Conservation (phyloP, 495 filamentous ascomycete genomes). For the Cairneyella variabilis region DNA sequence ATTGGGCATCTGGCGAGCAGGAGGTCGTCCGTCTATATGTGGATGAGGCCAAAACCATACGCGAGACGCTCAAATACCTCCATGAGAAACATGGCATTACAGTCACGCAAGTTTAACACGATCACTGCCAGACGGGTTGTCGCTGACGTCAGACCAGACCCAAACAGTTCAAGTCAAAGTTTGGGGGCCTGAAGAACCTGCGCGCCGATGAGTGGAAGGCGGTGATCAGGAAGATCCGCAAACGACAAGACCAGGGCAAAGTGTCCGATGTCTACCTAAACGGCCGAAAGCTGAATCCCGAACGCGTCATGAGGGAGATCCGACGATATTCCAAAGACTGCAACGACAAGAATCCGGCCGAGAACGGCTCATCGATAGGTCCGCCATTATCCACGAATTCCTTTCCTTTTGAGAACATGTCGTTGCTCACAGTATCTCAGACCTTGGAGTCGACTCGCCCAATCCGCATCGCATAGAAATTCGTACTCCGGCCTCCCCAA, state of each 20-base stretch:
- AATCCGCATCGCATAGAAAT: constrained; percentile 6
- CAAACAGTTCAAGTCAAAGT: constrained; percentile 9
- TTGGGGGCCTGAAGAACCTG: constrained; percentile 8
- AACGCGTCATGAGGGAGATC: constrained; percentile 5
- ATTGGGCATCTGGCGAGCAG: constrained; percentile 6
- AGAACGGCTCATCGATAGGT: constrained; percentile 4
- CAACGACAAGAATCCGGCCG: not conserved
- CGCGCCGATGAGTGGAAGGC: constrained; percentile 4
- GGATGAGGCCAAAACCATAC: constrained; percentile 2
- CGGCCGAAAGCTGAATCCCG: constrained; percentile 7
- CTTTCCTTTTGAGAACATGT: constrained; percentile 1
- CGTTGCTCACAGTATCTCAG: constrained; percentile 2
- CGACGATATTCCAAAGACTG: constrained; percentile 5
- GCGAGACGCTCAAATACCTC: constrained; percentile 6
- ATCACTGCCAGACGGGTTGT: not conserved
- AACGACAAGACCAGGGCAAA: constrained; percentile 6
- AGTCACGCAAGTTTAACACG: constrained; percentile 1
- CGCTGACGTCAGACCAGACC: constrained; percentile 2
- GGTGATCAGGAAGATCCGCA: constrained; percentile 2
- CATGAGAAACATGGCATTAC: constrained; percentile 5
- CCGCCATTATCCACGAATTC: not conserved
- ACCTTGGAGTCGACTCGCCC: constrained; percentile 2
- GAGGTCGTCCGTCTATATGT: constrained; percentile 8
- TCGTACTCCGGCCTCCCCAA: constrained; percentile 1
- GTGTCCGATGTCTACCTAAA: constrained; percentile 7